Conservation (phyloP, 2,329 filamentous ascomycete species). For the Akanthomyces muscarius region DNA sequence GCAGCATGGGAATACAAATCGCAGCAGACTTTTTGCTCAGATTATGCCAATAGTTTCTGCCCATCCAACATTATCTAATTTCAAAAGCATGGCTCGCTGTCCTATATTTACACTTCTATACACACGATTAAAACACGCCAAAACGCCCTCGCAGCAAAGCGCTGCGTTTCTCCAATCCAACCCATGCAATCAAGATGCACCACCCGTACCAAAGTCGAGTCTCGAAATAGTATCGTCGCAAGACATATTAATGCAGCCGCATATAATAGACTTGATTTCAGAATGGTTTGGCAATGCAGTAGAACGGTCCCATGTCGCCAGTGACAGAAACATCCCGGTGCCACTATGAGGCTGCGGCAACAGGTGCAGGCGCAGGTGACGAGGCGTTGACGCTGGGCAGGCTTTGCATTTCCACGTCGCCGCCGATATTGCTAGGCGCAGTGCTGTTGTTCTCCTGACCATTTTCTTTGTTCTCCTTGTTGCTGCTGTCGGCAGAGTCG, state of each 20-base stretch:
- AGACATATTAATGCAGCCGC: not conserved
- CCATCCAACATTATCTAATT: constrained; percentile 13
- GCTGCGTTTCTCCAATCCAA: not conserved
- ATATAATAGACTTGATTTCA: not conserved
- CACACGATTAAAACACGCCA: not conserved
- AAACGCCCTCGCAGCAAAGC: constrained; percentile 4
- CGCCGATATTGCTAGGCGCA: constrained; percentile 39
- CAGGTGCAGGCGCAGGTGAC: constrained; percentile 44
- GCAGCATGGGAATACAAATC: too few species aligned
- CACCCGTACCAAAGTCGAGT: not conserved
- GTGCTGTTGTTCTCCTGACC: constrained; percentile 47
- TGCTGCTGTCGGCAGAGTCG: constrained; percentile 49
- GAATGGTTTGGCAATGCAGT: not conserved
- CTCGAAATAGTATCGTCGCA: not conserved
- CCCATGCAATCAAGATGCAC: constrained; percentile 7
- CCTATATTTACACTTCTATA: constrained; percentile 14
- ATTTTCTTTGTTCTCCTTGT: constrained; percentile 64
- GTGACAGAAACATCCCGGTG: not conserved
- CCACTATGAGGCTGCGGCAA: constrained; percentile 41
- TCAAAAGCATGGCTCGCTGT: constrained; percentile 1
- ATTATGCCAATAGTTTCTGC: constrained; percentile 1
- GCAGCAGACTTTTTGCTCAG: not conserved
- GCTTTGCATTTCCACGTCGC: constrained; percentile 52
- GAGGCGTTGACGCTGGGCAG: constrained; percentile 48
- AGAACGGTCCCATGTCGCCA: not conserved